A percentile compares a stretch with the other conserved stretches of the same genome.
These are phyloP conservation scores for Epichloe amarillans DNA, from an alignment of 2,329 filamentous ascomycete species.

Conservation along the genomic window DNA sequence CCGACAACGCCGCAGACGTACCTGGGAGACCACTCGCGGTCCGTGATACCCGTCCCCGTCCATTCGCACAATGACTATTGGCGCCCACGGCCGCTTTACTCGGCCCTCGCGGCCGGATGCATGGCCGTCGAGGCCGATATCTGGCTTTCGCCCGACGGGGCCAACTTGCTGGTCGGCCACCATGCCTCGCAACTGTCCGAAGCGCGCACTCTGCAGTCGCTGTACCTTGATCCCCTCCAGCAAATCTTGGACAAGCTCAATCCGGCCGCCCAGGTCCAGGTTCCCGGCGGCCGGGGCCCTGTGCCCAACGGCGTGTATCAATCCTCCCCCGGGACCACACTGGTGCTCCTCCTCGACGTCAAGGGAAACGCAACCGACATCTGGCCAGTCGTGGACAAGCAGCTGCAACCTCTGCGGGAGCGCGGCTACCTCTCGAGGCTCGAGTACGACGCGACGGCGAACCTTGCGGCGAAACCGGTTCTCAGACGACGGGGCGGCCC, in stretches of 20 bases:
- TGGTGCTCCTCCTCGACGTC: conserved; percentile 54
- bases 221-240: conserved; percentile 53
- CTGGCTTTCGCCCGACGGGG: conserved; percentile 37
- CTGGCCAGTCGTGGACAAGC: conserved; percentile 14
- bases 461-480: conserved; percentile 17
- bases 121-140: conserved; percentile 56
- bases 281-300: conserved; percentile 21
- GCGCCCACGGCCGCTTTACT: conserved; percentile 47
- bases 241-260: conserved; percentile 36
- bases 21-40: conserved; percentile 1
- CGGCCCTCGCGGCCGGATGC: conserved; percentile 45
- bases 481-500: conserved; percentile 32
- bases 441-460: conserved; percentile 25
- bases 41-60: conserved; percentile 33
- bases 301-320: conserved; percentile 41
- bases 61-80: conserved; percentile 61
- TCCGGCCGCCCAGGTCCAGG: neutral
- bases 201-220: conserved; percentile 39
- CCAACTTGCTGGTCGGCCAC: conserved; percentile 48
- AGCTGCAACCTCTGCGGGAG: conserved; percentile 43
- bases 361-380: conserved; percentile 31
- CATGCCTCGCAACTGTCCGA: conserved; percentile 31
- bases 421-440: conserved; percentile 41
- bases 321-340: conserved; percentile 35
- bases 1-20: conserved; percentile 1